Conservation (phyloP, 495 filamentous ascomycete genomes). For the Penicillium psychrofluorescens region DNA sequence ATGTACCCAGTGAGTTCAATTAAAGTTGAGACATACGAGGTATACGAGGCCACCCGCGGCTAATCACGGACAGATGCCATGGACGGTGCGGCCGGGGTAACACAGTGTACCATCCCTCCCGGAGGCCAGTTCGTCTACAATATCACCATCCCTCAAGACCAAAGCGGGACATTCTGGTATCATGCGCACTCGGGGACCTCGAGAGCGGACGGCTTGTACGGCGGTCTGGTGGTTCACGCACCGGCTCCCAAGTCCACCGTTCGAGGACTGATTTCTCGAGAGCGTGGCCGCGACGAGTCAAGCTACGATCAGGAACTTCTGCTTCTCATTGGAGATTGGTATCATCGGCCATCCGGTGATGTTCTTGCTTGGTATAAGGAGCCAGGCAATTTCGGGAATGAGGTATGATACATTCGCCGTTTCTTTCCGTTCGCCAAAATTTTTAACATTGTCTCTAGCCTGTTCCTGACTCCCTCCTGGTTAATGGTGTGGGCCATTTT, state of each 20-base stretch:
- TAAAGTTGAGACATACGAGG: neutral
- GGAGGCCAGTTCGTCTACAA: conserved; percentile 65
- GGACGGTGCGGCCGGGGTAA: conserved; percentile 63
- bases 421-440: neutral
- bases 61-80: conserved; percentile 38
- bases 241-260: conserved; percentile 28
- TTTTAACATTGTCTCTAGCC: conserved; percentile 14
- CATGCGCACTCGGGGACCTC: conserved; percentile 63
- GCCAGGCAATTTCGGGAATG: conserved; percentile 38
- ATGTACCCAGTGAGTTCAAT: conserved; percentile 46
- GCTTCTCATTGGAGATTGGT: conserved; percentile 49
- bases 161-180: conserved; percentile 80
- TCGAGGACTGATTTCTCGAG: conserved; percentile 14
- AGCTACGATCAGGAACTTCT: conserved; percentile 34
- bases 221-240: conserved; percentile 64
- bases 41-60: neutral
- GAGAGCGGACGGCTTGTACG: conserved; percentile 69
- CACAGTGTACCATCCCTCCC: conserved; percentile 59
- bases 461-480: conserved; percentile 43
- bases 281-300: conserved; percentile 3
- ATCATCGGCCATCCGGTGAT: conserved; percentile 34
- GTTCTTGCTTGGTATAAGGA: conserved; percentile 40
- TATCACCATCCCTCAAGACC: conserved; percentile 62
- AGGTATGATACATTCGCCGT: conserved; percentile 19
- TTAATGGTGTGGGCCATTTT: conserved; percentile 44